Percentiles rank a stretch among this genome's conserved stretches.
These are phyloP conservation scores for Blastobotrys arbuscula DNA, from an alignment of 1,139 yeast species.

Conservation along the genomic window DNA sequence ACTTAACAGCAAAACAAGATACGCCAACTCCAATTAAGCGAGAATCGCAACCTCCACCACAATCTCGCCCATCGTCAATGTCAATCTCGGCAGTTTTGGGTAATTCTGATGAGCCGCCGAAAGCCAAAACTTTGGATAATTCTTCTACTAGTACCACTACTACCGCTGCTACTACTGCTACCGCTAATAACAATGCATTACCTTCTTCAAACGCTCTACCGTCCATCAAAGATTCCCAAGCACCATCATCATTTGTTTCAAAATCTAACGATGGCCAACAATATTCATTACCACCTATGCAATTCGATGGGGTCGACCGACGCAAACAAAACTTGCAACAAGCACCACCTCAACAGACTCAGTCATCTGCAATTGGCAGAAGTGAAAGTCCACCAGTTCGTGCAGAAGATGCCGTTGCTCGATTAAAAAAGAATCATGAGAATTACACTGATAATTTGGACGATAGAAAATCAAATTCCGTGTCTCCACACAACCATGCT, in stretches of 20 bases:
- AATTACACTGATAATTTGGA: slow-evolving; percentile 7
- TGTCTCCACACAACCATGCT: slow-evolving; percentile 4
- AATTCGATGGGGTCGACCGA: slow-evolving; percentile 21
- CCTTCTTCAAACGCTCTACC: not conserved
- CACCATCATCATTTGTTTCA: slow-evolving; percentile 1
- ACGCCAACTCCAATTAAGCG: not conserved
- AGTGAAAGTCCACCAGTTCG: slow-evolving; percentile 25
- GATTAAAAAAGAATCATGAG: slow-evolving; percentile 24
- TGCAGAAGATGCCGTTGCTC: slow-evolving; percentile 34
- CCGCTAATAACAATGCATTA: slow-evolving; percentile 1
- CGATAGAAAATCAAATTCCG: not conserved
- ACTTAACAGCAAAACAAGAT: not conserved
- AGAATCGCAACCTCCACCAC: not conserved
- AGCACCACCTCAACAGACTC: slow-evolving; percentile 2
- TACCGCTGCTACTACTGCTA: not conserved
- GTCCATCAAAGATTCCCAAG: slow-evolving; percentile 3
- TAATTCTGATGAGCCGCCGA: slow-evolving; percentile 1
- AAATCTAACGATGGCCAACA: not conserved
- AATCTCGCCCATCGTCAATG: slow-evolving; percentile 12
- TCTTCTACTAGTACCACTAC: not conserved
- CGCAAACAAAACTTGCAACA: slow-evolving; percentile 19
- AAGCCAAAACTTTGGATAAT: not conserved
- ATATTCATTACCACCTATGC: slow-evolving; percentile 23
- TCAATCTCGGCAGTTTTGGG: slow-evolving; percentile 15
- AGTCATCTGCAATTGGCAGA: not conserved